Evolutionary conservation across 148 eudicot species (phyloP).

Genomic region (Agrostemma githago): DNA sequence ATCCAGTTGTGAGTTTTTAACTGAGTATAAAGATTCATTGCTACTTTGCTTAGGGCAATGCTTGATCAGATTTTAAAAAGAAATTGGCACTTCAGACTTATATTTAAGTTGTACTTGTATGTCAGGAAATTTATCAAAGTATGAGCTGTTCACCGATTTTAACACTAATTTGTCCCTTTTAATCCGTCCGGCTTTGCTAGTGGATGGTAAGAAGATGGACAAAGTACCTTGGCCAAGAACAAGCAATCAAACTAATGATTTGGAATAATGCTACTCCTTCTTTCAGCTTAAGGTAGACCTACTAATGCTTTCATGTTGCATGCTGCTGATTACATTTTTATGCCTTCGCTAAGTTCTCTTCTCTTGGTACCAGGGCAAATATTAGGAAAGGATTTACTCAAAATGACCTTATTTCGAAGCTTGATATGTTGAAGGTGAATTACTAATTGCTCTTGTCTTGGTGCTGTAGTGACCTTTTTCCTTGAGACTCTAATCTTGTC

Average conservation of each 20-base stretch:
- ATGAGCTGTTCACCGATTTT: neutral
- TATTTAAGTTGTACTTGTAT: neutral
- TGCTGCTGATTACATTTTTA: neutral
- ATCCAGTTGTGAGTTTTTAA: constrained; percentile 84
- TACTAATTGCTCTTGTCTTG: constrained; percentile 5
- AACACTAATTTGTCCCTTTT: constrained; percentile 4
- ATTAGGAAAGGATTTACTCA: constrained; percentile 63
- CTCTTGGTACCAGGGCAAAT: constrained; percentile 60
- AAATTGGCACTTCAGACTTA: neutral
- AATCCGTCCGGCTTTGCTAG: constrained; percentile 27
- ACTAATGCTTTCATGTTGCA: neutral
- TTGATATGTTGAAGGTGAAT: constrained; percentile 54
- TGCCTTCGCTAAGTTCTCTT: constrained; percentile 8
- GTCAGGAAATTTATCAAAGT: neutral
- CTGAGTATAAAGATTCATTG: neutral
- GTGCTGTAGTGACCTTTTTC: constrained; percentile 7
- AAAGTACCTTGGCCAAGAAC: constrained; percentile 66
- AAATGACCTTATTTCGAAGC: constrained; percentile 58
- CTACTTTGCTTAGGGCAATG: neutral
- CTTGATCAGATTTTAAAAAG: neutral
- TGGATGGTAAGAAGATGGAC: constrained; percentile 99
- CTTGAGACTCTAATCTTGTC: constrained; percentile 4
- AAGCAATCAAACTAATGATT: constrained; percentile 74
- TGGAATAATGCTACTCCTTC: constrained; percentile 87
- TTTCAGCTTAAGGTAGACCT: constrained; percentile 69